These are phyloP conservation scores for Lachancea fermentati DNA, from an alignment of 805 yeast genomes.

Conservation along the genomic window DNA sequence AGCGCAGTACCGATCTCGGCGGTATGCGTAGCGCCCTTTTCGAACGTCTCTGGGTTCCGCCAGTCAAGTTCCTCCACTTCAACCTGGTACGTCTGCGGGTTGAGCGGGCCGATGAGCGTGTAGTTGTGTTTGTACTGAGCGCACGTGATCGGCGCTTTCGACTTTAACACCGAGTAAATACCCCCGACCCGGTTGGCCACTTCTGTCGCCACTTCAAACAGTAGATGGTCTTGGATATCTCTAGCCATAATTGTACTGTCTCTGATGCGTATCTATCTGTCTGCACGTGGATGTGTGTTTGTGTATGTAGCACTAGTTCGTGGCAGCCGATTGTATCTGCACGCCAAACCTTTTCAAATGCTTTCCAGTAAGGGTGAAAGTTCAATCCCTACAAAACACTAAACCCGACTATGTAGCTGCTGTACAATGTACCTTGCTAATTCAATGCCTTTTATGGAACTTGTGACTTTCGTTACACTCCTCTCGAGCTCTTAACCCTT, in stretches of 20 bases:
- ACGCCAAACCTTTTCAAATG: no score
- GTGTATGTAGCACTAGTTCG: no score
- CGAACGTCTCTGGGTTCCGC: constrained; percentile 38
- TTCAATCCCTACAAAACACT: no score
- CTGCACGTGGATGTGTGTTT: background rate
- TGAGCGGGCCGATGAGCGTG: constrained; percentile 80
- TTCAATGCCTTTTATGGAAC: no score
- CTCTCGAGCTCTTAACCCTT: no score
- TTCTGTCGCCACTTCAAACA: constrained; percentile 94
- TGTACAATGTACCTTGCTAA: no score
- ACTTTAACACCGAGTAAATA: constrained; percentile 90
- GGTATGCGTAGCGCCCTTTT: constrained; percentile 24
- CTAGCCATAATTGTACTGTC: no score
- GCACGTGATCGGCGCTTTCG: constrained; percentile 94
- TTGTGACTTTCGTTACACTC: no score
- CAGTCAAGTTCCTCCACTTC: constrained; percentile 76
- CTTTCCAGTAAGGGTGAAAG: background rate
- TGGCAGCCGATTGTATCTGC: no score
- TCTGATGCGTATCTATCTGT: background rate
- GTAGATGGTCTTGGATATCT: constrained; percentile 79
- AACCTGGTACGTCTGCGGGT: constrained; percentile 64
- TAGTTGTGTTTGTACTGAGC: constrained; percentile 88
- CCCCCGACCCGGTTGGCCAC: constrained; percentile 98
- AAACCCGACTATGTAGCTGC: no score
- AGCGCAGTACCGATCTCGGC: constrained; percentile 52